phyloP scores from a whole-genome alignment of 345 rosid genomes.

The Hibiscus syriacus region DNA sequence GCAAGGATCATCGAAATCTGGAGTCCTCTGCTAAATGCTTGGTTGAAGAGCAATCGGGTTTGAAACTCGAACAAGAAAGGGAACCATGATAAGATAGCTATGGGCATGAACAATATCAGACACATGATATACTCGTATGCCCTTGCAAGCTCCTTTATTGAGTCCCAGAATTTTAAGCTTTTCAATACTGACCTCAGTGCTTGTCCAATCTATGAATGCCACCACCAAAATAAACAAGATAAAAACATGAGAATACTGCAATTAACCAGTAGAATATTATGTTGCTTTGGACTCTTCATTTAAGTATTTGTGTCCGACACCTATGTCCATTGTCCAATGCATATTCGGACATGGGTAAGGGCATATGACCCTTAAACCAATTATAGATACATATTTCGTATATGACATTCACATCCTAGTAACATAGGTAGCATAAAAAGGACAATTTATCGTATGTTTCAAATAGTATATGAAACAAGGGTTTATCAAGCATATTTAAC shows the following conservation, averaged over 20 bases:
- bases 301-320: not conserved
- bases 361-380: not conserved
- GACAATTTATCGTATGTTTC: not conserved
- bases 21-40: slow-evolving; percentile 91
- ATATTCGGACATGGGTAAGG: not conserved
- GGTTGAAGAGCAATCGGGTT: slow-evolving; percentile 85
- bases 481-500: not conserved
- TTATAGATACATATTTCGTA: too few species aligned
- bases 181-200: slow-evolving; percentile 44
- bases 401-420: not conserved
- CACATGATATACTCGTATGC: slow-evolving; percentile 87
- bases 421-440: not conserved
- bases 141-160: slow-evolving; percentile 82
- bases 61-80: slow-evolving; percentile 90
- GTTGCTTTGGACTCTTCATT: not conserved
- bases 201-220: slow-evolving; percentile 56
- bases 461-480: not conserved
- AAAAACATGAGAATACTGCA: not conserved
- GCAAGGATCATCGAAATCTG: slow-evolving; percentile 84
- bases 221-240: not conserved
- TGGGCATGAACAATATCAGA: slow-evolving; percentile 55
- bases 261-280: not conserved
- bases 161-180: slow-evolving; percentile 61
- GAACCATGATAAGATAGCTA: slow-evolving; percentile 72
- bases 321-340: not conserved